Evolutionary conservation across 2,329 filamentous ascomycete species (phyloP).

Genomic region (Aspergillus quadricinctus): DNA sequence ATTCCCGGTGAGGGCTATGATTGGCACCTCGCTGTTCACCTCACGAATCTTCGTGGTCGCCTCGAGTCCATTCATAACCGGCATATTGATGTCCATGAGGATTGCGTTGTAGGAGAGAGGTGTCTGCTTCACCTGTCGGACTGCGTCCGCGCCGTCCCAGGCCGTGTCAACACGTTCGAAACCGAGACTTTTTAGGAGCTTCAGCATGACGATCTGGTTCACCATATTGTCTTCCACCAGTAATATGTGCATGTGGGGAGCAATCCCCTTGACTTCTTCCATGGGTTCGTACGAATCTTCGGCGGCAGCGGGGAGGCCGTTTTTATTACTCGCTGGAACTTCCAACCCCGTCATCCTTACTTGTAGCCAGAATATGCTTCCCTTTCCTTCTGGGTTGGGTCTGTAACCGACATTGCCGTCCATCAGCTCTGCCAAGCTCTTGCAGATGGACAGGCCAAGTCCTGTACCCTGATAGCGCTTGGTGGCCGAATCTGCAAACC

Average conservation of each 20-base stretch:
- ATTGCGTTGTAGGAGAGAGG: conserved; percentile 42
- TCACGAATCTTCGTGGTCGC: conserved; percentile 43
- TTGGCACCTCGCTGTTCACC: conserved; percentile 40
- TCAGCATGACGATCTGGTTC: conserved; percentile 41
- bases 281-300: conserved; percentile 15
- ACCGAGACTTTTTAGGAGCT: conserved; percentile 35
- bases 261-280: conserved; percentile 33
- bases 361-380: no score
- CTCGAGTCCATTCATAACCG: conserved; percentile 43
- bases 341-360: no score
- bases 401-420: conserved; percentile 49
- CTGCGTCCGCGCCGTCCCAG: conserved; percentile 43
- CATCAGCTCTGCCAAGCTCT: conserved; percentile 54
- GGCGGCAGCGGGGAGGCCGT: conserved; percentile 15
- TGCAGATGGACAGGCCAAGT: conserved; percentile 55
- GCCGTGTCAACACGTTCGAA: conserved; percentile 42
- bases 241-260: conserved; percentile 38
- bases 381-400: conserved; percentile 42
- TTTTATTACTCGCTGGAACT: conserved; percentile 24
- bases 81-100: conserved; percentile 48
- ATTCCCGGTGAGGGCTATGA: conserved; percentile 55
- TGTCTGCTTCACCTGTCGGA: conserved; percentile 39
- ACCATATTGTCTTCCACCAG: conserved; percentile 43
- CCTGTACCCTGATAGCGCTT: conserved; percentile 55
- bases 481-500: conserved; percentile 51